phyloP scores from a whole-genome alignment of 1,284 basidiomycete genomes.

The Fomitopsis palustris region DNA sequence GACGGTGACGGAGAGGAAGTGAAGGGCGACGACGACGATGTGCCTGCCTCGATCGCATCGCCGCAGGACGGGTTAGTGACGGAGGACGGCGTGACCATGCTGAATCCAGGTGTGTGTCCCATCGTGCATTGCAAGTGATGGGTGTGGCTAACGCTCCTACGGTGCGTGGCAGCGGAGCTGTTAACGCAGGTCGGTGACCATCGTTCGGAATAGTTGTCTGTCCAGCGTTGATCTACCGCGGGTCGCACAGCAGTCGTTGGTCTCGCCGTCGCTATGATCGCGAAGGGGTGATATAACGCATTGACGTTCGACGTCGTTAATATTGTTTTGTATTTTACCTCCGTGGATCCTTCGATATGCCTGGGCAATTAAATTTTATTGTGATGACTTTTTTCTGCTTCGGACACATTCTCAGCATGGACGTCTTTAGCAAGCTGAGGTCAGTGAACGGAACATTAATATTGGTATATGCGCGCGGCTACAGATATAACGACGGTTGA shows the following conservation, averaged over 20 bases:
- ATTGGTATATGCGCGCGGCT: constrained; percentile 13
- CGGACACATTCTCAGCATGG: background rate
- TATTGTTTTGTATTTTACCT: background rate
- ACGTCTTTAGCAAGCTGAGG: too few species aligned
- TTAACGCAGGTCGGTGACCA: constrained; percentile 50
- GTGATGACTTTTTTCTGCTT: background rate
- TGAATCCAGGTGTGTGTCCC: constrained; percentile 56
- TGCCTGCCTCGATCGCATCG: background rate
- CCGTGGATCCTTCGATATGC: background rate
- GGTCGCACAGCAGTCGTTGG: constrained; percentile 50
- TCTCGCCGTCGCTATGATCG: constrained; percentile 54
- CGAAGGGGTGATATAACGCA: constrained; percentile 7
- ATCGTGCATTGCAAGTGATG: background rate
- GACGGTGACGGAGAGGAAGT: constrained; percentile 8
- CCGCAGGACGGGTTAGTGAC: constrained; percentile 48
- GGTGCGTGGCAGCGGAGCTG: constrained; percentile 44
- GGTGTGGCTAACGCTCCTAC: background rate
- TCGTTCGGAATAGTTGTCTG: constrained; percentile 1
- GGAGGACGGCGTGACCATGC: constrained; percentile 61
- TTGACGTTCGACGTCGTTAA: background rate
- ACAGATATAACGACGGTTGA: constrained; percentile 25
- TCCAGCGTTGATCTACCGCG: constrained; percentile 1
- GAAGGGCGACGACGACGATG: background rate
- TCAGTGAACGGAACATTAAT: background rate
- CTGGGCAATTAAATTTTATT: background rate